phyloP scores from a whole-genome alignment of 306 rosid genomes.

The Vicia villosa region DNA sequence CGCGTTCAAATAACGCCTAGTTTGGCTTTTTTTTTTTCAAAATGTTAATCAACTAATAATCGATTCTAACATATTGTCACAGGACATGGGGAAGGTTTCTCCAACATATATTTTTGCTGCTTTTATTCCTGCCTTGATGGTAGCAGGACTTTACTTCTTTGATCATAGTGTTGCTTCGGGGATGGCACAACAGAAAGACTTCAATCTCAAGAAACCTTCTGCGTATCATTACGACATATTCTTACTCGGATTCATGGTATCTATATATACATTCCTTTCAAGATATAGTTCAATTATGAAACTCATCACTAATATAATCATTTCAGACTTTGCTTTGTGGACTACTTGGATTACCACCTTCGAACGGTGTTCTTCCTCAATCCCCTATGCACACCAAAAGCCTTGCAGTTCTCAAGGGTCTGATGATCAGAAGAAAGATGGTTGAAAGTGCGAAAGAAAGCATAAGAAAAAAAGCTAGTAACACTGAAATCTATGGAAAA shows the following conservation, averaged over 20 bases:
- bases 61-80: no score
- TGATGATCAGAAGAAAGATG: conserved; percentile 67
- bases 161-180: no score
- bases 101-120: no score
- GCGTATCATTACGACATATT: conserved; percentile 80
- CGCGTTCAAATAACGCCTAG: neutral
- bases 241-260: conserved; percentile 61
- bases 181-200: no score
- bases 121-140: no score
- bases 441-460: conserved; percentile 76
- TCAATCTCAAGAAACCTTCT: conserved; percentile 44
- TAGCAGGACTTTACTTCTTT: no score
- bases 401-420: conserved; percentile 75
- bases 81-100: no score
- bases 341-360: conserved; percentile 82
- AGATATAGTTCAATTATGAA: neutral
- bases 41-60: neutral
- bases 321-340: conserved; percentile 81
- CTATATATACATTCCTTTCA: conserved; percentile 22
- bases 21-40: neutral
- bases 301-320: neutral
- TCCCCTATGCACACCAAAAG: conserved; percentile 95
- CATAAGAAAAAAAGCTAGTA: conserved; percentile 60
- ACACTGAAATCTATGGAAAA: conserved; percentile 66
- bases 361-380: conserved; percentile 94